Base-by-base conservation (phyloP, 1,284 basidiomycete genomes). In the Phylloboletellus chloephorus region DNA sequence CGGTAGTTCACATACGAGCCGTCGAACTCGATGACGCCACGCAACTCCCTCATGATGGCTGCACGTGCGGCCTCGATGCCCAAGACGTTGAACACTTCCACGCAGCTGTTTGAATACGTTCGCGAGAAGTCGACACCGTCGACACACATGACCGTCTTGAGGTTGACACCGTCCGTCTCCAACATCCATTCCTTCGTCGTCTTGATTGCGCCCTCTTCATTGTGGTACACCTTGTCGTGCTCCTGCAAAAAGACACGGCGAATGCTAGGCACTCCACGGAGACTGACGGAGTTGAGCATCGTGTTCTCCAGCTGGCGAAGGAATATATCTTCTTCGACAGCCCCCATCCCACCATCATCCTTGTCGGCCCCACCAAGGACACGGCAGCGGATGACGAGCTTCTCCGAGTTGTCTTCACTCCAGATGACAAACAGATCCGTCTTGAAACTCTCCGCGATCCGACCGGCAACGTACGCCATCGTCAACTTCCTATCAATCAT, bases 1-100 rank as follows among this genome's bases (percentile, higher is more conserved):
- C 96, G 85, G 67, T 97, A 98, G 68, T 99, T 98, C 72, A 99
- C 95, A 60, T 98, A 97, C 13, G 95, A 98, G 75, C 95, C 96
- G 63, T 97, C 96, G 68, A 97, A 97, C 67, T 97, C 93, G 67
- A 99, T 96, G 60, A 98, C 95, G 45, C 80, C 77, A 56, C 91
- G 82, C 45, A 98, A 67, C 64, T 99, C 96, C 67, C 78, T 88
- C 73, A 96, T 82, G 53, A 99, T 84, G 10, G 93, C 91, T 28
- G 82, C 89, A 10, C 96, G 85, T 12, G 92, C 94, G 13, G 94
- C 96, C 67, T 99, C 96, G 57, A 99, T 98, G 58, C 96, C 96
- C 39, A 99, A 76, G n/a, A 95, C 91, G 50, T 91, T 76, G 76
- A 93, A 94, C 39, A 98, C 75, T 66, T 99, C 96, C 43, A 93